Conservation (phyloP, 352 stramenopile species). For the Phytophthora brassicae region DNA sequence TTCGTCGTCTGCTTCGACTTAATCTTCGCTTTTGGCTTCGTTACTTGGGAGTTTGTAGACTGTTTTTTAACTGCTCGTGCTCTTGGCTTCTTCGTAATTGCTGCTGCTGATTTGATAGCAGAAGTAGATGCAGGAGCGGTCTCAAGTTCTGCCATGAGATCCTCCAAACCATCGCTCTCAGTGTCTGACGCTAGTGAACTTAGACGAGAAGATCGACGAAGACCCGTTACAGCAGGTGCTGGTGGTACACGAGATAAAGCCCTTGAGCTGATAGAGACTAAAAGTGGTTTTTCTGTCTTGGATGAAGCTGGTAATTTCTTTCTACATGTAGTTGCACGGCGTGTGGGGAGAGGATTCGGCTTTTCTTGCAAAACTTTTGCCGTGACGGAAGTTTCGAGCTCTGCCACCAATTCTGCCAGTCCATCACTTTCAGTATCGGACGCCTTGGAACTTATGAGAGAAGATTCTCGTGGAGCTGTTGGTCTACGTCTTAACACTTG, state of each 20-base stretch:
- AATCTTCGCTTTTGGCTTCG: not conserved
- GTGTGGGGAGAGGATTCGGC: not conserved
- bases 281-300: not conserved
- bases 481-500: not conserved
- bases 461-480: conserved; percentile 6
- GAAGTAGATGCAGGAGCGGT: not conserved
- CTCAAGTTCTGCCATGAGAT: conserved; percentile 53
- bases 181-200: conserved; percentile 40
- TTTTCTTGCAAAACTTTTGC: not conserved
- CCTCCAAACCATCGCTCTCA: conserved; percentile 52
- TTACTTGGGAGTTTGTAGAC: conserved; percentile 3
- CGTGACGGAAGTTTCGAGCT: conserved; percentile 32
- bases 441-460: conserved; percentile 18
- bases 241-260: not conserved
- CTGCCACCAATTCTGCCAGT: conserved; percentile 44
- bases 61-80: conserved; percentile 9
- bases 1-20: conserved; percentile 1
- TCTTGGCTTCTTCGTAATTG: conserved; percentile 9
- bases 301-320: conserved; percentile 4
- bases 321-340: not conserved
- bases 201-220: conserved; percentile 27
- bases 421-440: conserved; percentile 54
- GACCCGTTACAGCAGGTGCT: not conserved
- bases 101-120: not conserved
- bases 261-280: not conserved